phyloP scores from a whole-genome alignment of 139 green algal species.

The Coelastrella sp. region DNA sequence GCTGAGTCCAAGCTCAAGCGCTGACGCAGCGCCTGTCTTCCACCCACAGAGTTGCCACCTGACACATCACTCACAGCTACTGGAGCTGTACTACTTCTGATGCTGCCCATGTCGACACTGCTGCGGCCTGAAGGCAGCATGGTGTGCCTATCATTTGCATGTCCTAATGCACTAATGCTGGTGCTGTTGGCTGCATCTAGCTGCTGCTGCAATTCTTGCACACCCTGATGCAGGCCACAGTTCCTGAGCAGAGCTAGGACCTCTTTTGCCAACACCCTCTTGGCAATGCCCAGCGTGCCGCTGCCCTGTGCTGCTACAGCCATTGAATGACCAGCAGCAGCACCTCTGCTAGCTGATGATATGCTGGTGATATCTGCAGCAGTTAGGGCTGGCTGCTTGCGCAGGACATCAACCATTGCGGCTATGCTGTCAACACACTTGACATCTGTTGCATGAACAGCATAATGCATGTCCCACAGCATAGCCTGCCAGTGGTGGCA shows the following conservation, averaged over 20 bases:
- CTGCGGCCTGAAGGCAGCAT: too few species aligned
- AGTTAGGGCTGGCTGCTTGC: not conserved
- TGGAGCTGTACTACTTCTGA: too few species aligned
- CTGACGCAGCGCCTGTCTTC: too few species aligned
- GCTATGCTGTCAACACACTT: not conserved
- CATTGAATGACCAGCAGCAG: not conserved
- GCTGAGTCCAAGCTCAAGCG: not conserved
- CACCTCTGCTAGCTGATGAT: not conserved
- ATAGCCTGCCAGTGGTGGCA: slow-evolving; percentile 17
- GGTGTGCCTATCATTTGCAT: too few species aligned
- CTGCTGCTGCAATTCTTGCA: not conserved
- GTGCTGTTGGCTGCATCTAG: not conserved
- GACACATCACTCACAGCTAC: too few species aligned
- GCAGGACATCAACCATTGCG: not conserved
- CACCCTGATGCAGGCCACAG: not conserved
- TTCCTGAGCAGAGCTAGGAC: not conserved
- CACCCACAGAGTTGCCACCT: too few species aligned
- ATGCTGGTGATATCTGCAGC: not conserved
- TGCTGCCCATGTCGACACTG: too few species aligned
- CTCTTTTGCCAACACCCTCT: not conserved
- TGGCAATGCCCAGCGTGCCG: not conserved
- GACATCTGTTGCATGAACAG: not conserved
- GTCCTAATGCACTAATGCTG: not conserved
- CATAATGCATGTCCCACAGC: slow-evolving; percentile 42
- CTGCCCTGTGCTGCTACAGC: not conserved